phyloP scores from a whole-genome alignment of 2,329 filamentous ascomycete genomes.

The Esteya vermicola region DNA sequence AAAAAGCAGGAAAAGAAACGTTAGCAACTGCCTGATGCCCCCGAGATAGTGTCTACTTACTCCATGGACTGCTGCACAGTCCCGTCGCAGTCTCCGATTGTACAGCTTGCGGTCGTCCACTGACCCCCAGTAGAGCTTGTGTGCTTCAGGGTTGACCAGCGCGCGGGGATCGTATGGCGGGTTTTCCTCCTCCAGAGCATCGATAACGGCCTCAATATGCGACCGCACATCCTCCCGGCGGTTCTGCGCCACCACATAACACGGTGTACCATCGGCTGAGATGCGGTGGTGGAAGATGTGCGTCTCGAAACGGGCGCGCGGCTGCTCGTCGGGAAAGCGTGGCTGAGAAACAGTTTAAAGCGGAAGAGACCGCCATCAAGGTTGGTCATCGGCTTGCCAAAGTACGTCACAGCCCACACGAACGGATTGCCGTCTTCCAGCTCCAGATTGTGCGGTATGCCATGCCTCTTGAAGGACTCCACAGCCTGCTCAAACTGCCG shows the following conservation, averaged over 20 bases:
- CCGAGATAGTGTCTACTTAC: too few relatives aligned
- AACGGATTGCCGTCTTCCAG: conserved; percentile 77
- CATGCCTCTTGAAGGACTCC: conserved; percentile 56
- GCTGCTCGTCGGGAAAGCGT: conserved; percentile 77
- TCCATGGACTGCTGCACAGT: conserved; percentile 59
- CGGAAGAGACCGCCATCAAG: conserved; percentile 83
- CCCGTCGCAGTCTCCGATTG: conserved; percentile 61
- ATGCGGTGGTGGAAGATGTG: conserved; percentile 81
- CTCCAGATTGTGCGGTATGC: conserved; percentile 60
- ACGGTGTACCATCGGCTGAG: conserved; percentile 64
- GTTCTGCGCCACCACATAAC: conserved; percentile 53
- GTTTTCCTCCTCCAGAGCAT: conserved; percentile 71
- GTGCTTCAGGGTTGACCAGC: conserved; percentile 73
- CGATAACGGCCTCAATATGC: conserved; percentile 74
- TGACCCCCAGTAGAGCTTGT: conserved; percentile 74
- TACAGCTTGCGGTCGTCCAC: conserved; percentile 71
- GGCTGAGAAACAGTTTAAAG: conserved; percentile 67
- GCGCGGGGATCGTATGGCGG: conserved; percentile 84
- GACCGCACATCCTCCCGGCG: conserved; percentile 62
- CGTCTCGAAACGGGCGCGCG: conserved; percentile 67
- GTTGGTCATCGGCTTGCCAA: conserved; percentile 84
- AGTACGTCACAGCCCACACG: conserved; percentile 77
- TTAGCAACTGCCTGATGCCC: too few relatives aligned
- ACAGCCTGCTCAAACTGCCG: conserved; percentile 76
- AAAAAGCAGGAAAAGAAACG: too few relatives aligned